Conservation (phyloP, 2,329 filamentous ascomycete species). For the Fusarium paranaense region DNA sequence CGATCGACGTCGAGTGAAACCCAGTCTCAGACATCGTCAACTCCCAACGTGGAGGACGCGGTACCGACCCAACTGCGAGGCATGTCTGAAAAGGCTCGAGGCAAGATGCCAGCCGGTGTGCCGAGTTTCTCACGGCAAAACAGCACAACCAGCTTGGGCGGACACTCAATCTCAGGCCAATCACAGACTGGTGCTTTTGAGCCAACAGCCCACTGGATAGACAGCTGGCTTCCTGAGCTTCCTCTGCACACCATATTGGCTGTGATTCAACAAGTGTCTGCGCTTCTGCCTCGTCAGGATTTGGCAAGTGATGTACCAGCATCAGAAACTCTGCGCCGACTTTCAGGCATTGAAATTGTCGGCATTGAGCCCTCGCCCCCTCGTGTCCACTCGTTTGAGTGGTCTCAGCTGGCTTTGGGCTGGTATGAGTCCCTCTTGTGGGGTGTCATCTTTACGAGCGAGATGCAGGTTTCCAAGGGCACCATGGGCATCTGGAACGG, state of each 20-base stretch:
- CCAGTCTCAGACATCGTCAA: slow-evolving; percentile 75
- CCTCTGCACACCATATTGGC: slow-evolving; percentile 88
- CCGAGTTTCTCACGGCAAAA: slow-evolving; percentile 91
- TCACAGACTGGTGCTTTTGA: slow-evolving; percentile 74
- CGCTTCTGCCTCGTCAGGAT: slow-evolving; percentile 66
- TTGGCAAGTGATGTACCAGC: slow-evolving; percentile 56
- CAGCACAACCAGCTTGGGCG: slow-evolving; percentile 83
- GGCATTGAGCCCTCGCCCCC: slow-evolving; percentile 81
- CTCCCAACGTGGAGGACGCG: slow-evolving; percentile 77
- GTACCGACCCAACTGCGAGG: slow-evolving; percentile 85
- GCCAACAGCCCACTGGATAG: slow-evolving; percentile 87
- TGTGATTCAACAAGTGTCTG: slow-evolving; percentile 75
- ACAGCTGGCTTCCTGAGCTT: slow-evolving; percentile 91
- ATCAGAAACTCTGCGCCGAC: slow-evolving; percentile 62
- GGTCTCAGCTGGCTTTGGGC: slow-evolving; percentile 88
- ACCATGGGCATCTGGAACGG: slow-evolving; percentile 95
- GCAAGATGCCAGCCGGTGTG: slow-evolving; percentile 90
- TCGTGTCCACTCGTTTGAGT: slow-evolving; percentile 91
- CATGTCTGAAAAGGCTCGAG: slow-evolving; percentile 97
- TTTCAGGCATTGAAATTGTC: slow-evolving; percentile 72
- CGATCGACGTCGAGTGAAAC: slow-evolving; percentile 73
- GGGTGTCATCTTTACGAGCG: slow-evolving; percentile 90
- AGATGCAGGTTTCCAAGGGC: slow-evolving; percentile 88
- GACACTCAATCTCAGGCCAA: slow-evolving; percentile 69
- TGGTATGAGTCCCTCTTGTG: slow-evolving; percentile 97